A percentile compares a stretch with the other conserved stretches of the same genome.
Evolutionary conservation across 1,139 yeast species (phyloP).

Genomic region (Pneumocystis canis): DNA sequence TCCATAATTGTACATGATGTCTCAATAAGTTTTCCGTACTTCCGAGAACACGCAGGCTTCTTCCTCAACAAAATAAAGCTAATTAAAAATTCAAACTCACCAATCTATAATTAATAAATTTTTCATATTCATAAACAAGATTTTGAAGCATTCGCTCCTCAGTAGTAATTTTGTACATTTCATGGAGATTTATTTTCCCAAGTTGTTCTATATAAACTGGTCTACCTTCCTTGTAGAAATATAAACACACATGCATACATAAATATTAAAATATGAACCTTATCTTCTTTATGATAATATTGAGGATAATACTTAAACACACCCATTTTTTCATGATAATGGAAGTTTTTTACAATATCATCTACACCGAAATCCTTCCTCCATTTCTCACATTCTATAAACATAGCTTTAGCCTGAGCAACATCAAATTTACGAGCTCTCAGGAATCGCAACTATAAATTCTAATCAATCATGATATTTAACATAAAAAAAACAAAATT

Average conservation of each 20-base stretch:
- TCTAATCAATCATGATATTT: background rate
- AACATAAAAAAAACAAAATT: constrained; percentile 5
- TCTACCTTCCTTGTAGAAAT: constrained; percentile 51
- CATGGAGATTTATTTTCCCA: constrained; percentile 75
- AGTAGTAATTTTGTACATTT: constrained; percentile 84
- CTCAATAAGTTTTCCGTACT: constrained; percentile 63
- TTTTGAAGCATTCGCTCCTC: constrained; percentile 94
- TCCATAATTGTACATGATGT: constrained; percentile 94
- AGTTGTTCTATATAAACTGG: constrained; percentile 90
- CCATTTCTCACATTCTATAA: constrained; percentile 79
- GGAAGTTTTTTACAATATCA: constrained; percentile 72
- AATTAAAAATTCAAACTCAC: constrained; percentile 6
- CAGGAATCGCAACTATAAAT: constrained; percentile 52
- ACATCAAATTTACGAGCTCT: constrained; percentile 92
- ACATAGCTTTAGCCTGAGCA: constrained; percentile 68
- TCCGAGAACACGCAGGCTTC: constrained; percentile 80
- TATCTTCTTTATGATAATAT: constrained; percentile 92
- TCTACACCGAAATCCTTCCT: constrained; percentile 74
- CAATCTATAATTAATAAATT: constrained; percentile 64
- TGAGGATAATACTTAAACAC: constrained; percentile 70
- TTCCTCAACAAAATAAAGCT: background rate
- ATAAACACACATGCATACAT: background rate
- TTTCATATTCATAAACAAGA: constrained; percentile 94
- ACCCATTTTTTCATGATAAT: constrained; percentile 74
- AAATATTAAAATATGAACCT: constrained; percentile 16